A percentile compares a stretch with the other conserved stretches of the same genome.
These are phyloP conservation scores for Solanum sparsipilum DNA, from an alignment of 257 asterid genomes.

Conservation along the genomic window DNA sequence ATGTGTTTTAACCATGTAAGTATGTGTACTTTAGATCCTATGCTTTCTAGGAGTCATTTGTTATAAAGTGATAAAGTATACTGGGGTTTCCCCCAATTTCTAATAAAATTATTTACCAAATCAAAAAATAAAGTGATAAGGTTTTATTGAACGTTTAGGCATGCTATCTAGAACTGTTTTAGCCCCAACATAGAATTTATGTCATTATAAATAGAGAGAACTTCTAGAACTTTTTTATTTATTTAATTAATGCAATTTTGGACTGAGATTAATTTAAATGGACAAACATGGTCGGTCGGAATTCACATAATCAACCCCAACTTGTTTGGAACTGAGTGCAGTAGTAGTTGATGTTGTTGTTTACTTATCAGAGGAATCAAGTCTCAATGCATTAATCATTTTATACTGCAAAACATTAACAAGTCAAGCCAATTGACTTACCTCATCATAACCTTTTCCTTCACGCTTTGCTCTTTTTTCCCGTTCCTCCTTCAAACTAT, in stretches of 20 bases:
- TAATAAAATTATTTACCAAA: background rate
- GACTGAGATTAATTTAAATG: background rate
- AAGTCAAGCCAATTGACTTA: slow-evolving; percentile 19
- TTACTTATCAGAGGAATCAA: background rate
- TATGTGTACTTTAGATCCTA: background rate
- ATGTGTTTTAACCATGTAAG: background rate
- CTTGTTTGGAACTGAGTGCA: background rate
- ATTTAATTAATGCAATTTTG: background rate
- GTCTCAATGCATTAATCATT: background rate
- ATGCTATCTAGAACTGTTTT: background rate
- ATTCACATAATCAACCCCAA: background rate
- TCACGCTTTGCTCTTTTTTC: slow-evolving; percentile 72
- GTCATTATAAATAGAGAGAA: background rate
- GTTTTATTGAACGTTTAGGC: background rate
- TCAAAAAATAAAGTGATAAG: background rate
- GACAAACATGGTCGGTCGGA: background rate
- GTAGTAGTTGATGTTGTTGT: background rate
- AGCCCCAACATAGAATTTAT: background rate
- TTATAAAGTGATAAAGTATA: background rate
- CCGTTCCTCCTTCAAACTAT: slow-evolving; percentile 72
- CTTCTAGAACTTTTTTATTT: background rate
- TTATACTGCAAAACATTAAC: slow-evolving; percentile 1
- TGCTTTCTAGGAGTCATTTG: background rate
- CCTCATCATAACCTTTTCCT: slow-evolving; percentile 85
- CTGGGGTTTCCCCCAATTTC: background rate